phyloP scores from a whole-genome alignment of 345 rosid genomes.

The Toxicodendron radicans region DNA sequence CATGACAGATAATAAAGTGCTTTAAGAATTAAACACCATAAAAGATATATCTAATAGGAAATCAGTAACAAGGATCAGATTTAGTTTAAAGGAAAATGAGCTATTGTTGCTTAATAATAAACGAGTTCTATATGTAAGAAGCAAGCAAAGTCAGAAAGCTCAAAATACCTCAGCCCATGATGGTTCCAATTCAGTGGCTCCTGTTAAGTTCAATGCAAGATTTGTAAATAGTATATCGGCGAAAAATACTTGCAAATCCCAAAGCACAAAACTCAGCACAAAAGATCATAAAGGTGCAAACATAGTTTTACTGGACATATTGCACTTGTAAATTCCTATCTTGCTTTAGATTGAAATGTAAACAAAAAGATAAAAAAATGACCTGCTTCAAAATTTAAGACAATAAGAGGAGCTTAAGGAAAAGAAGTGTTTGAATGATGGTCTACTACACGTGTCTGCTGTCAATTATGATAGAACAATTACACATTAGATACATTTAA shows the following conservation, averaged over 20 bases:
- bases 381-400: neutral
- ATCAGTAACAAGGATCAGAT: neutral
- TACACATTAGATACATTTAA: neutral
- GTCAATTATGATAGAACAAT: neutral
- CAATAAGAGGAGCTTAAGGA: neutral
- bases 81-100: neutral
- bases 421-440: neutral
- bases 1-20: neutral
- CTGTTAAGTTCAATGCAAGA: constrained; percentile 38
- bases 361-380: neutral
- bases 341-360: neutral
- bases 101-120: neutral
- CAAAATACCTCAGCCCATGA: constrained; percentile 79
- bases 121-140: neutral
- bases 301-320: neutral
- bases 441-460: neutral
- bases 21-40: neutral
- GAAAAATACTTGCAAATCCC: neutral
- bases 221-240: constrained; percentile 13
- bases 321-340: too few relatives aligned
- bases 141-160: neutral
- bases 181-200: constrained; percentile 73
- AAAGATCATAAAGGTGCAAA: neutral
- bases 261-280: neutral
- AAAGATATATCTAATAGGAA: neutral